phyloP scores from a whole-genome alignment of 2,329 filamentous ascomycete species.

The Dactylonectria estremocensis region DNA sequence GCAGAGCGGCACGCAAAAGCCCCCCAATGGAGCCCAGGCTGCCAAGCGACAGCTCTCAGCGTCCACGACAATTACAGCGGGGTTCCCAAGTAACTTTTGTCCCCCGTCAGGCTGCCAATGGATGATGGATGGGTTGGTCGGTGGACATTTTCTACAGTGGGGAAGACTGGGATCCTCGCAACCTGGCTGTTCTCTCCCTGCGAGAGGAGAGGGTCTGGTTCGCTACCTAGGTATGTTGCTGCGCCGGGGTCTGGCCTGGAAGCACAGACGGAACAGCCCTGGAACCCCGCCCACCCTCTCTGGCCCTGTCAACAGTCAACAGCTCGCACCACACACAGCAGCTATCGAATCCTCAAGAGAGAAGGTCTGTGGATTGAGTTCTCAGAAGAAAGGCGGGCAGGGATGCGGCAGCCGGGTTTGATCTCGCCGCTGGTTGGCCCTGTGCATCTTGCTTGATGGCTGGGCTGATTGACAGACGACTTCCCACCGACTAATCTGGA shows the following conservation, averaged over 20 bases:
- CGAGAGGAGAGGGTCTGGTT: too few species aligned
- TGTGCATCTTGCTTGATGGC: slow-evolving; percentile 10
- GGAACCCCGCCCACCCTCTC: neutral
- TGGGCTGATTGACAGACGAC: slow-evolving; percentile 31
- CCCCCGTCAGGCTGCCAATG: slow-evolving; percentile 10
- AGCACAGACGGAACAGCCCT: slow-evolving; percentile 24
- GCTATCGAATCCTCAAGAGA: neutral
- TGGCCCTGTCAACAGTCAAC: neutral
- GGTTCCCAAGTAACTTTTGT: neutral
- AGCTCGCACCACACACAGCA: neutral
- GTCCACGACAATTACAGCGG: slow-evolving; percentile 6
- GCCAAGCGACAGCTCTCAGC: neutral
- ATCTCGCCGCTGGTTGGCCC: slow-evolving; percentile 8
- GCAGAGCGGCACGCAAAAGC: slow-evolving; percentile 11
- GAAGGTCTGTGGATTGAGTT: neutral
- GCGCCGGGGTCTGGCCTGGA: slow-evolving; percentile 17
- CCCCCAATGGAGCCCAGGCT: slow-evolving; percentile 1
- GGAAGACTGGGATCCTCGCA: slow-evolving; percentile 10
- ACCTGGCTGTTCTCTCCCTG: slow-evolving; percentile 13
- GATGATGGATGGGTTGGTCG: neutral
- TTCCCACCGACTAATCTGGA: slow-evolving; percentile 19
- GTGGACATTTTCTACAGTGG: neutral
- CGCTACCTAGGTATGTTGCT: neutral
- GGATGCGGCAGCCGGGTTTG: slow-evolving; percentile 8
- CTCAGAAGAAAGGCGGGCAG: neutral